Evolutionary conservation across 257 asterid species (phyloP).

Genomic region (Solanum sejunctum): DNA sequence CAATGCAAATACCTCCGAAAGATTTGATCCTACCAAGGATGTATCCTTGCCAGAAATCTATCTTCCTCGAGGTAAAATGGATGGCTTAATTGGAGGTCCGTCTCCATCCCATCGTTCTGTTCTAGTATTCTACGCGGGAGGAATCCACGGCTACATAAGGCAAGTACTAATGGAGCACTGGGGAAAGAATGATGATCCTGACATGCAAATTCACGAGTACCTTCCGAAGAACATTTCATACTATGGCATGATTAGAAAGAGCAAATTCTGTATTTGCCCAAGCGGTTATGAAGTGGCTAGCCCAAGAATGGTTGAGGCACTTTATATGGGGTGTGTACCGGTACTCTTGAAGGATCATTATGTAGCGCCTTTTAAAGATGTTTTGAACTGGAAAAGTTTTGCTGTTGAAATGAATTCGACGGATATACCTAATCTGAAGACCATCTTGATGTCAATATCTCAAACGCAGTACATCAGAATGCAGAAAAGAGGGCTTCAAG

Average conservation of each 20-base stretch:
- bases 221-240: constrained; percentile 30
- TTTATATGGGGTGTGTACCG: constrained; percentile 49
- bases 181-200: constrained; percentile 21
- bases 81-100: constrained; percentile 42
- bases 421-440: constrained; percentile 33
- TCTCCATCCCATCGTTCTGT: constrained; percentile 26
- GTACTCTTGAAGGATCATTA: constrained; percentile 44
- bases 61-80: constrained; percentile 36
- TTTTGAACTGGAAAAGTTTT: constrained; percentile 39
- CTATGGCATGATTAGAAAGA: constrained; percentile 40
- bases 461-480: constrained; percentile 15
- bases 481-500: constrained; percentile 30
- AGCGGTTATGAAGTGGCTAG: constrained; percentile 63
- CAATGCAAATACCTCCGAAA: constrained; percentile 48
- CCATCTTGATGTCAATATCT: constrained; percentile 28
- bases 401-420: constrained; percentile 18
- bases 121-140: constrained; percentile 48
- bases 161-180: constrained; percentile 41
- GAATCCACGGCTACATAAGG: constrained; percentile 40
- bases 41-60: constrained; percentile 52
- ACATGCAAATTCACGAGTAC: constrained; percentile 31
- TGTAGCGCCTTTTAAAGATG: constrained; percentile 39
- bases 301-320: constrained; percentile 57
- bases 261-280: constrained; percentile 49
- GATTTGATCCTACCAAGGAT: constrained; percentile 36